Evolutionary conservation across 495 filamentous ascomycete species (phyloP).

Genomic region (Beverwykella pulmonaria): DNA sequence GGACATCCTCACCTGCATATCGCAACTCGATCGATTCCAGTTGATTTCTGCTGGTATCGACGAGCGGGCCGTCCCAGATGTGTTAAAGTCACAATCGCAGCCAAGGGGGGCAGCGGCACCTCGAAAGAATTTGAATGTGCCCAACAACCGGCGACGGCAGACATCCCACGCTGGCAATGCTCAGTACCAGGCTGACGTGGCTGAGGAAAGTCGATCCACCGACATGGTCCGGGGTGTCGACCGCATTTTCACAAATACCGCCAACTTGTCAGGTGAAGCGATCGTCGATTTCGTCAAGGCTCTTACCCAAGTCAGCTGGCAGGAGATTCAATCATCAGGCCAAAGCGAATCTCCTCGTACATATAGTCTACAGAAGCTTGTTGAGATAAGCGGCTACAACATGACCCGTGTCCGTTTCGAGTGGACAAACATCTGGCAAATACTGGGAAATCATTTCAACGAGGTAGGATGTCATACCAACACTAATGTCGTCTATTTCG

Average conservation of each 20-base stretch:
- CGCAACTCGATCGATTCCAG: slow-evolving; percentile 93
- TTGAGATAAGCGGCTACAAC: slow-evolving; percentile 99
- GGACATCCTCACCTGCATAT: slow-evolving; percentile 92
- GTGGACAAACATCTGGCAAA: slow-evolving; percentile 95
- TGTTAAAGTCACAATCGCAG: slow-evolving; percentile 78
- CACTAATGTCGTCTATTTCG: slow-evolving; percentile 94
- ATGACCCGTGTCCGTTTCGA: slow-evolving; percentile 98
- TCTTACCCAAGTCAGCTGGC: slow-evolving; percentile 95
- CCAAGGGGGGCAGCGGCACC: slow-evolving; percentile 55
- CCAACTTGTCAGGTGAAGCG: slow-evolving; percentile 87
- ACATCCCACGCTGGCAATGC: slow-evolving; percentile 65
- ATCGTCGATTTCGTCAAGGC: slow-evolving; percentile 97
- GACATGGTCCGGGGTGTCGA: slow-evolving; percentile 93
- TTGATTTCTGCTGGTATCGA: slow-evolving; percentile 93
- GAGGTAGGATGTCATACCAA: slow-evolving; percentile 94
- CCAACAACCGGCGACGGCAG: slow-evolving; percentile 58
- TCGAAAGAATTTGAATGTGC: slow-evolving; percentile 68
- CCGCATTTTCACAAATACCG: slow-evolving; percentile 93
- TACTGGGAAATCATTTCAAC: slow-evolving; percentile 97
- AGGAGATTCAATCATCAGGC: slow-evolving; percentile 95
- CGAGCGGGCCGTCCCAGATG: slow-evolving; percentile 87
- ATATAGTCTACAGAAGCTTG: slow-evolving; percentile 95
- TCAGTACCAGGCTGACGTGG: slow-evolving; percentile 81
- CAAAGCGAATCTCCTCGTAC: slow-evolving; percentile 92
- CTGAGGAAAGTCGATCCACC: slow-evolving; percentile 85